phyloP scores from a whole-genome alignment of 2,329 filamentous ascomycete species.

The Teratosphaeria zuluensis region DNA sequence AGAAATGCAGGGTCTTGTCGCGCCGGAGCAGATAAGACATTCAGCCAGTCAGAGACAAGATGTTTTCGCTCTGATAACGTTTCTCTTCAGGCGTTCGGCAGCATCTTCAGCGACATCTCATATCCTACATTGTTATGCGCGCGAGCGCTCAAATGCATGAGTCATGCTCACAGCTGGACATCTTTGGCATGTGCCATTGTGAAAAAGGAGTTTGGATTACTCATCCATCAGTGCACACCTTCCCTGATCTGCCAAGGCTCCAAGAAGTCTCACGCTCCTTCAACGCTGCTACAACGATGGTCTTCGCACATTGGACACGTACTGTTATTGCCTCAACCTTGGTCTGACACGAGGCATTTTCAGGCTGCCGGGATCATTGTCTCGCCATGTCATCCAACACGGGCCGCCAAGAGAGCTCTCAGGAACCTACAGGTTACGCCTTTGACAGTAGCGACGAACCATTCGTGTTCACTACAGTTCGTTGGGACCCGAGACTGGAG shows the following conservation, averaged over 20 bases:
- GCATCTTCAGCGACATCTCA: neutral
- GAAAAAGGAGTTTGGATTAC: too few relatives aligned
- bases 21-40: neutral
- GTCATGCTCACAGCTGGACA: neutral
- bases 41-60: neutral
- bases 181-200: too few relatives aligned
- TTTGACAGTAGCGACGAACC: conserved; percentile 9
- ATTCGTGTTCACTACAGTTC: conserved; percentile 58
- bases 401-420: neutral
- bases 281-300: neutral
- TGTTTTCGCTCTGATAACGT: neutral
- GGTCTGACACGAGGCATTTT: neutral
- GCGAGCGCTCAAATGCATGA: neutral
- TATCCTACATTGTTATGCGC: neutral
- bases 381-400: neutral
- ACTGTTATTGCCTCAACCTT: neutral
- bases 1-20: neutral
- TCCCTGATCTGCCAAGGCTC: neutral
- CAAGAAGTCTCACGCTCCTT: neutral
- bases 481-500: conserved; percentile 55
- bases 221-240: neutral
- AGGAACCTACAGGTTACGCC: neutral
- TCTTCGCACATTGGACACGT: neutral
- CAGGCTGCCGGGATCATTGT: neutral
- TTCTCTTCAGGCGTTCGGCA: neutral